phyloP scores from a whole-genome alignment of 169 alveolate genomes.

The Plasmodium malariae region DNA sequence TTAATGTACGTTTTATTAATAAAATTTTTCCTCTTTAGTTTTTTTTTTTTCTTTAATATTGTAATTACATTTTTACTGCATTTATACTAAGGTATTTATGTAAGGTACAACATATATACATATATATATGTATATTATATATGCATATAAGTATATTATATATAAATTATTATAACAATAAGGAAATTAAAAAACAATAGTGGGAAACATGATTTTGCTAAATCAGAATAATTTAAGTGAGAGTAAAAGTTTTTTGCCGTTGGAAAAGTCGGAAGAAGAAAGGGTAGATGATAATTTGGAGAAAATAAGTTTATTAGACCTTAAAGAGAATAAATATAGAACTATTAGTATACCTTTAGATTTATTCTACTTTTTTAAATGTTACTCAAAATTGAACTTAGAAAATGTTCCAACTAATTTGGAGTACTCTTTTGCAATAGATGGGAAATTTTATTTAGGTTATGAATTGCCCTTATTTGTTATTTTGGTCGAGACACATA shows the following conservation, averaged over 20 bases:
- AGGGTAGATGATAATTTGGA: conserved; percentile 14
- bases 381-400: conserved; percentile 14
- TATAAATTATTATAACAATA: not conserved
- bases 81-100: no score
- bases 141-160: conserved; percentile 10
- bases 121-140: conserved; percentile 20
- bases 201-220: conserved; percentile 28
- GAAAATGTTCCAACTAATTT: conserved; percentile 15
- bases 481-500: conserved; percentile 39
- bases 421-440: conserved; percentile 37
- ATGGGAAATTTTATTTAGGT: conserved; percentile 45
- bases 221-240: not conserved
- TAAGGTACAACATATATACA: no score
- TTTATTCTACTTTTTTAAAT: conserved; percentile 39
- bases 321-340: conserved; percentile 14
- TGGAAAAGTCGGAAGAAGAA: conserved; percentile 12
- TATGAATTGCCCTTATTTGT: conserved; percentile 34
- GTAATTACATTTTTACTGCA: not conserved
- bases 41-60: not conserved
- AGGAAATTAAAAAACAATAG: not conserved
- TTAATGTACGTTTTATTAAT: not conserved
- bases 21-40: not conserved
- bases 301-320: conserved; percentile 27
- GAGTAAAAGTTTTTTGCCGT: not conserved
- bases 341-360: conserved; percentile 9